These are phyloP conservation scores for Fusarium incarnatum DNA, from an alignment of 2,329 filamentous ascomycete species.

Conservation along the genomic window DNA sequence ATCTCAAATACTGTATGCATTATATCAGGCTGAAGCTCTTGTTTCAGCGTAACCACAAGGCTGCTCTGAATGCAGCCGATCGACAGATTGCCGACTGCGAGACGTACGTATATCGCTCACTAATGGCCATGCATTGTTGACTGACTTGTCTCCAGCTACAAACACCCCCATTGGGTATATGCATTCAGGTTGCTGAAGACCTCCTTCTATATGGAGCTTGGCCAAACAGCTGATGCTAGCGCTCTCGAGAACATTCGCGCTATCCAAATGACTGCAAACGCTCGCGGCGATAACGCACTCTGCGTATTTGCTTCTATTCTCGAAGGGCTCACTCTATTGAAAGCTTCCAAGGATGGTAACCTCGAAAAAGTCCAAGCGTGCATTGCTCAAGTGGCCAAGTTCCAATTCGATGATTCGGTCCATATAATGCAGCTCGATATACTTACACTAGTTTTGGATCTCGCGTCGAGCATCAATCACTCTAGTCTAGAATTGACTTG, in stretches of 20 bases:
- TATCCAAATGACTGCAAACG: slow-evolving; percentile 69
- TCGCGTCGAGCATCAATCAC: slow-evolving; percentile 75
- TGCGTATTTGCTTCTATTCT: slow-evolving; percentile 74
- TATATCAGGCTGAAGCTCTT: slow-evolving; percentile 77
- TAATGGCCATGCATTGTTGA: background rate
- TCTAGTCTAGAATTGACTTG: slow-evolving; percentile 67
- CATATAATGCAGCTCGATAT: slow-evolving; percentile 73
- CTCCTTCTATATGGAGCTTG: slow-evolving; percentile 73
- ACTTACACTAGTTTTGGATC: slow-evolving; percentile 74
- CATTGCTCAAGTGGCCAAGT: slow-evolving; percentile 78
- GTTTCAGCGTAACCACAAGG: slow-evolving; percentile 77
- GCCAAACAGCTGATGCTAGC: slow-evolving; percentile 69
- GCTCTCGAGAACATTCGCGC: slow-evolving; percentile 76
- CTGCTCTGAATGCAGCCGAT: slow-evolving; percentile 78
- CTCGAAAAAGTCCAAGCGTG: slow-evolving; percentile 78
- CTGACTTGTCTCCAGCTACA: slow-evolving; percentile 60
- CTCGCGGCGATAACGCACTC: slow-evolving; percentile 71
- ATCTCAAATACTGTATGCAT: slow-evolving; percentile 82
- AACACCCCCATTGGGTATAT: slow-evolving; percentile 79
- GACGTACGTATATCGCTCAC: slow-evolving; percentile 59
- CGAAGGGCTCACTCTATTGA: slow-evolving; percentile 76
- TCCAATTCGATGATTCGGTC: slow-evolving; percentile 74
- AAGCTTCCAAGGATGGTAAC: slow-evolving; percentile 71
- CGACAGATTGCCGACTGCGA: slow-evolving; percentile 75
- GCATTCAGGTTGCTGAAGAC: slow-evolving; percentile 80